Percentiles rank a stretch among this genome's conserved stretches.
These are phyloP conservation scores for Calendula officinalis DNA, from an alignment of 129 eudicot species.

Conservation along the genomic window DNA sequence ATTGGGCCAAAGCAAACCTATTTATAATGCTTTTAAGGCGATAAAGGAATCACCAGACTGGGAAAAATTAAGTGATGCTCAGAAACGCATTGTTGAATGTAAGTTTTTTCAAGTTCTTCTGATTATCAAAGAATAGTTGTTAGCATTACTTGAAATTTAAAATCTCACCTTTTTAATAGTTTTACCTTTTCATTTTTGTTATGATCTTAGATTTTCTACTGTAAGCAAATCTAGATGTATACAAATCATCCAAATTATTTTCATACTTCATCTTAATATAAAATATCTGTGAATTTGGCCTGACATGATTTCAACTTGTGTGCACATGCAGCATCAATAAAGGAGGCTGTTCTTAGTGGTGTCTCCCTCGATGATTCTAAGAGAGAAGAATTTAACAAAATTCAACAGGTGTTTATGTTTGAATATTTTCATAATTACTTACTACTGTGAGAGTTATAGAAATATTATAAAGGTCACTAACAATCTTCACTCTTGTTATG, in stretches of 20 bases:
- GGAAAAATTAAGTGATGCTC: slow-evolving; percentile 77
- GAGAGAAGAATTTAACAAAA: slow-evolving; percentile 81
- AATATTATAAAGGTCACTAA: too few species aligned
- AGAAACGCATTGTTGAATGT: slow-evolving; percentile 91
- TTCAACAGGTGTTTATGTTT: slow-evolving; percentile 61
- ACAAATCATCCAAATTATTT: neutral
- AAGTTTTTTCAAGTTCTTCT: slow-evolving; percentile 23
- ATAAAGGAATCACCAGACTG: slow-evolving; percentile 79
- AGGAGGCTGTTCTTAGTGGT: slow-evolving; percentile 95
- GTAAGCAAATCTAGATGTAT: slow-evolving; percentile 18
- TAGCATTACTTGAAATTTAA: neutral
- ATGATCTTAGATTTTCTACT: neutral
- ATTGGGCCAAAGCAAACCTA: slow-evolving; percentile 88
- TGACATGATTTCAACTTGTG: slow-evolving; percentile 14
- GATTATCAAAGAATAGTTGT: neutral
- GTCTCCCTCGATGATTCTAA: slow-evolving; percentile 92
- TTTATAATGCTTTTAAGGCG: slow-evolving; percentile 88
- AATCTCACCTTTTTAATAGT: neutral
- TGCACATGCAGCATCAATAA: slow-evolving; percentile 69
- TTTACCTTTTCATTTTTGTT: slow-evolving; percentile 5
- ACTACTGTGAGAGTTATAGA: too few species aligned
- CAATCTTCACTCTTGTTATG: neutral
- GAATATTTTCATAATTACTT: neutral
- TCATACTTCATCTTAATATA: neutral
- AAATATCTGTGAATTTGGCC: too few species aligned